Percentiles rank a stretch among this genome's conserved stretches.
Evolutionary conservation across 202 grass and related monocot genomes (phyloP).

Genomic region (Setaria viridis): DNA sequence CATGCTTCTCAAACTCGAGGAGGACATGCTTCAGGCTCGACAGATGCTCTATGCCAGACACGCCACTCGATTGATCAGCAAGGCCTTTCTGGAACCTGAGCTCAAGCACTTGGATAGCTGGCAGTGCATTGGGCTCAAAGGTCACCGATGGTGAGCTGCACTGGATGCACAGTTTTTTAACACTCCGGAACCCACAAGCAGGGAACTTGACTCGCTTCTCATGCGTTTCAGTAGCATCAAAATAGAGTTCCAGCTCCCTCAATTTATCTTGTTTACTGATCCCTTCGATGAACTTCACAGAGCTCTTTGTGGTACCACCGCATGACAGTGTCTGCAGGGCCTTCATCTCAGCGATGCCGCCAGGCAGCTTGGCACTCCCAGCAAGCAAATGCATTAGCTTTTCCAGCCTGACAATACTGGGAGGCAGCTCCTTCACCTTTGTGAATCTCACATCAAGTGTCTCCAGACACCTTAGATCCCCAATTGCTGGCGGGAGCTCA

Average conservation of each 20-base stretch:
- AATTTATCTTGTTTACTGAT: conserved; percentile 36
- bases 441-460: conserved; percentile 72
- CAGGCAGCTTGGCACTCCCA: conserved; percentile 41
- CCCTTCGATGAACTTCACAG: conserved; percentile 12
- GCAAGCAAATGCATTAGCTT: conserved; percentile 59
- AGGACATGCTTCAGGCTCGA: conserved; percentile 44
- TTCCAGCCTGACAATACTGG: conserved; percentile 51
- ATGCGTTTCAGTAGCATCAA: conserved; percentile 21
- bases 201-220: conserved; percentile 37
- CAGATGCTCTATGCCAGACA: conserved; percentile 48
- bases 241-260: conserved; percentile 50
- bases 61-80: conserved; percentile 19
- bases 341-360: conserved; percentile 33
- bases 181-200: background rate
- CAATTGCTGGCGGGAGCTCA: conserved; percentile 43
- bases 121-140: conserved; percentile 26
- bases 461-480: conserved; percentile 62
- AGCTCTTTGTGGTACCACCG: background rate
- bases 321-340: conserved; percentile 37
- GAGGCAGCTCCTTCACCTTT: conserved; percentile 60
- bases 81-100: conserved; percentile 36
- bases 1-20: conserved; percentile 39
- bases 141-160: conserved; percentile 17
- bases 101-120: conserved; percentile 34
- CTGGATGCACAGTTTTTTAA: conserved; percentile 40